Evolutionary conservation across 495 filamentous ascomycete species (phyloP).

Genomic region (Penicillium soppii): DNA sequence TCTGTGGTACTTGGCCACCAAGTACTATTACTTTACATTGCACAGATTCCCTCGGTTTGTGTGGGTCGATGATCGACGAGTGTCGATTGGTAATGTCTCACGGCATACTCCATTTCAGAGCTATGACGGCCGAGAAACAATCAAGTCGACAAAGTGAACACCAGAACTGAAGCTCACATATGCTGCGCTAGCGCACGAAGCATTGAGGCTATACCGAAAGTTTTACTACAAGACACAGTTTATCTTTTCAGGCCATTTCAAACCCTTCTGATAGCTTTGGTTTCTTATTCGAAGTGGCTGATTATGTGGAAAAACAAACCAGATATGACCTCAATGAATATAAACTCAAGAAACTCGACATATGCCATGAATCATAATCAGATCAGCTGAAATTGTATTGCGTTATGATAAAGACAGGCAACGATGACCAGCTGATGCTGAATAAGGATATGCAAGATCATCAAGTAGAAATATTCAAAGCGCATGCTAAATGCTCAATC

Average conservation of each 20-base stretch:
- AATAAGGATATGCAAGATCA: constrained; percentile 28
- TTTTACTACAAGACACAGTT: too few relatives aligned
- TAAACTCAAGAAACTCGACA: background rate
- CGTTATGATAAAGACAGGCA: constrained; percentile 11
- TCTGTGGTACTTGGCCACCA: background rate
- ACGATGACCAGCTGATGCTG: constrained; percentile 13
- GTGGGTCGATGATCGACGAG: background rate
- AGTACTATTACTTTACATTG: too few relatives aligned
- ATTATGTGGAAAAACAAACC: too few relatives aligned
- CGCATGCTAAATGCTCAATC: constrained; percentile 48
- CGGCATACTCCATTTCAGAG: background rate
- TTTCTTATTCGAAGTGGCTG: too few relatives aligned
- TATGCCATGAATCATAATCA: background rate
- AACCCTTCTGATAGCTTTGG: too few relatives aligned
- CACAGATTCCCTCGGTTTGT: too few relatives aligned
- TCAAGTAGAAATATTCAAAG: constrained; percentile 37
- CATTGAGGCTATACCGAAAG: too few relatives aligned
- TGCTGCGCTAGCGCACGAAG: background rate
- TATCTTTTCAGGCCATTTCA: too few relatives aligned
- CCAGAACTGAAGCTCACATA: background rate
- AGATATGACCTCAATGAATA: too few relatives aligned
- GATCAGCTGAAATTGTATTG: constrained; percentile 5
- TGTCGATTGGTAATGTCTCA: constrained; percentile 2
- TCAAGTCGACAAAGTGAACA: background rate
- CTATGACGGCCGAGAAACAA: background rate